Base-by-base conservation (phyloP, 1,139 yeast genomes). In the Meyerozyma elateridarum region DNA sequence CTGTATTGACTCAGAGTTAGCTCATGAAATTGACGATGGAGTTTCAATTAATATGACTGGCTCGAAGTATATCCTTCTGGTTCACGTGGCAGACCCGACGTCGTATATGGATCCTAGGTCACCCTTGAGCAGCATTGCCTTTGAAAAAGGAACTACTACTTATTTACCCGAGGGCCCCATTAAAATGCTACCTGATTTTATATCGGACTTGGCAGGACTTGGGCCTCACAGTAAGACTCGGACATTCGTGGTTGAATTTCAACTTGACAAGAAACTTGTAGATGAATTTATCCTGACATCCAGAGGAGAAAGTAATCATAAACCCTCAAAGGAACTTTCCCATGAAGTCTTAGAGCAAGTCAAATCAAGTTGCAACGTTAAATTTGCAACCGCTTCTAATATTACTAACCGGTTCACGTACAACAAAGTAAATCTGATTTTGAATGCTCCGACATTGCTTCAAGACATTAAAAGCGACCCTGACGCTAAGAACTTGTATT, bases 21-120 rank as follows among this genome's bases (percentile, higher is more conserved):
- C 97, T 0, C 82, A 83, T 45, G 98, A 91, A 55, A 84, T 91
- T 39, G 98, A 91, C 54, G 98, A 91, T 55, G 98, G 97, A 29
- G 69, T 91, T 17, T 77, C 95, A 0, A 59, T 91, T 13, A 62
- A 63, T 24, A 52, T 51, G 18, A 51, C 48, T 2, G 57, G 54
- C 0, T 54, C 56, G 1, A 48, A 51, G 4, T 72, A 63, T 45
- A 59, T 61, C 2, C 48, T 89, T 5, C 73, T 81, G 20, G 68
- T 87, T 6, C 96, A 85, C 55, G 76, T 91, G 38, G 97, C 98
- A 1, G 91, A 89, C 51, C 97, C 97, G 0, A 69, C 87, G 0
- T 79, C 93, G 0, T 77, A 64, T 46, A 55, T 78, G 15, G 54
- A 56, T 12, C 73, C 76, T 1, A 49, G 57, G 5, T 70, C 79